These are phyloP conservation scores for Peniophora sp. DNA, from an alignment of 1,284 basidiomycete species.

Conservation along the genomic window DNA sequence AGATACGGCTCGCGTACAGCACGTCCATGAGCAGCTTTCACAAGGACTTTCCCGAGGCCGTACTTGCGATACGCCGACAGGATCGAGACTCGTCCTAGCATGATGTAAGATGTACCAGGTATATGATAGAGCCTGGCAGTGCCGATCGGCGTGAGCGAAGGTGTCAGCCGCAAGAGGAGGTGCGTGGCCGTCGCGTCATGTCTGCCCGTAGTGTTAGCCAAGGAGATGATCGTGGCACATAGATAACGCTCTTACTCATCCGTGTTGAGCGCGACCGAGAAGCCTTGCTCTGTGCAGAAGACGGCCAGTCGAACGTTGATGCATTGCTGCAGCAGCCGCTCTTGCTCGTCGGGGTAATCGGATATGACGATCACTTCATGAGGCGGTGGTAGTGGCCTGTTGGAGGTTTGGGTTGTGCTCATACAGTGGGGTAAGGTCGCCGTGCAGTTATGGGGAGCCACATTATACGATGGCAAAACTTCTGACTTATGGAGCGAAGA, in stretches of 20 bases:
- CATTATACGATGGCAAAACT: too few species aligned
- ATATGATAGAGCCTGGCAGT: conserved; percentile 44
- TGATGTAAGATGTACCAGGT: conserved; percentile 37
- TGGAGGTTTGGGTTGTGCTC: not conserved
- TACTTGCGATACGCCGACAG: conserved; percentile 55
- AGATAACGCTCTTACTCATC: conserved; percentile 42
- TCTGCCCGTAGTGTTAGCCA: conserved; percentile 23
- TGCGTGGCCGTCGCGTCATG: conserved; percentile 57
- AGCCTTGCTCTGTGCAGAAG: conserved; percentile 63
- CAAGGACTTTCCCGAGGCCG: conserved; percentile 57
- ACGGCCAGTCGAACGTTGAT: conserved; percentile 58
- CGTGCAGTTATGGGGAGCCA: too few species aligned
- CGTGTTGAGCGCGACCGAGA: conserved; percentile 62
- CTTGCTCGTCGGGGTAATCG: conserved; percentile 22
- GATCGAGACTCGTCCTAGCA: conserved; percentile 62
- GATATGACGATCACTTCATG: conserved; percentile 50
- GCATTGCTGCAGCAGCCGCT: conserved; percentile 43
- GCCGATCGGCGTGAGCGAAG: conserved; percentile 54
- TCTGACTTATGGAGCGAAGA: too few species aligned
- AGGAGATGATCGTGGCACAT: not conserved
- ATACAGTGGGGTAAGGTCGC: too few species aligned
- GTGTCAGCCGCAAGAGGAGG: conserved; percentile 58
- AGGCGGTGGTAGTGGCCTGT: conserved; percentile 19
- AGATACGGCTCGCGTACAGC: conserved; percentile 17
- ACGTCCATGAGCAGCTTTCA: conserved; percentile 53